Evolutionary conservation across 129 eudicot genomes (phyloP), one percentile per base, ranked within the genome.

Genomic region (Arctium lappa): DNA sequence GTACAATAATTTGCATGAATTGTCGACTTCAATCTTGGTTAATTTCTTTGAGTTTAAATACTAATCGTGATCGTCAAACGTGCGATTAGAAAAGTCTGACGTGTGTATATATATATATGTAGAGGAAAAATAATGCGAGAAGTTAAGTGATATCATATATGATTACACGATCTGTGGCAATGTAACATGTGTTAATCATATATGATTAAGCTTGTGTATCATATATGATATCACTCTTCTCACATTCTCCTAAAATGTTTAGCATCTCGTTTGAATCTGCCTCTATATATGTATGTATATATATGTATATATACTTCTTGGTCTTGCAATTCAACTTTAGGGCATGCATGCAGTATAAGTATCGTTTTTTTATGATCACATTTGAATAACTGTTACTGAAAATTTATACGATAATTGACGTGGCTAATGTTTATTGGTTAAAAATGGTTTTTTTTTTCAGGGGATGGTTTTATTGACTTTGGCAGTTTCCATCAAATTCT

Each of bases 391-490:
- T 4, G 63, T 6, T 18, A 18, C 72, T 42, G 1, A 32, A 53
- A 22, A 30, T 76, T 11, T 12, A 62, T 39, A 50, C 8, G 27
- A 56, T 6, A 5, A 56, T 5, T 6, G 66, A 56, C n/a, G 22
- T 60, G 68, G 68, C 68, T 9, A 80, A 69, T 42, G 18, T 39
- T 15, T 42, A 42, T 3, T 22, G 30, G 15, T 18, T 80, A 13
- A 81, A 72, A 53, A 8, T 29, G 72, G 66, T 4, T 5, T 12
- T n/a, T 40, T 62, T 27, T 40, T 62, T 27, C 86, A 95, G 99
- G 99, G 99, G 71, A 95, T 95, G 99, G 86, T 88, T 82, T 88
- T 95, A 6, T 78, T 95, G 69, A 95, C 97, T 68, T 79, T 91
- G 81, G 97, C 97, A n/a, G 99, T 93, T 18, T 91, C 99, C 3